Conservation (phyloP, 805 yeast species). For the Starmerella kuoi region DNA sequence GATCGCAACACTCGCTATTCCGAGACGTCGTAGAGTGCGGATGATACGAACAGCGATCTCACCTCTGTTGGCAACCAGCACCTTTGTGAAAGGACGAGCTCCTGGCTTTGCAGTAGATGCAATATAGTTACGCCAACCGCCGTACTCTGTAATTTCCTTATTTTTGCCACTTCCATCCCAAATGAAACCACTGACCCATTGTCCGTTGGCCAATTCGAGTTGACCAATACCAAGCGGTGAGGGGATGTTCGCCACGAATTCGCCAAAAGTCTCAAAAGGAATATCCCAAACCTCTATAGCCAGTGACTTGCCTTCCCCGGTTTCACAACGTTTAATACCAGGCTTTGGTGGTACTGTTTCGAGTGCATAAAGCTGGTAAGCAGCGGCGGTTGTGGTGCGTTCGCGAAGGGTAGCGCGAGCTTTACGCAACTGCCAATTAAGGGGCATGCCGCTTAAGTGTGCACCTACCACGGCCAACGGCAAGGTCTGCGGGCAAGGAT, state of each 20-base stretch:
- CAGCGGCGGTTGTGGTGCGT: slow-evolving; percentile 54
- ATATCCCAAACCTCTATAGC: slow-evolving; percentile 73
- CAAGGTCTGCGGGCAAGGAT: slow-evolving; percentile 33
- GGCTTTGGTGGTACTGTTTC: slow-evolving; percentile 75
- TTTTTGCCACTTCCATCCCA: slow-evolving; percentile 74
- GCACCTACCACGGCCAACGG: slow-evolving; percentile 94
- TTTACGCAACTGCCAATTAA: slow-evolving; percentile 87
- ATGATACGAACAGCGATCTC: slow-evolving; percentile 94
- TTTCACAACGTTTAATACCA: slow-evolving; percentile 60
- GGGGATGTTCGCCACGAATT: slow-evolving; percentile 78
- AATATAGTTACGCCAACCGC: slow-evolving; percentile 72
- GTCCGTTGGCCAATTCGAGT: slow-evolving; percentile 68
- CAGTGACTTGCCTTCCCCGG: slow-evolving; percentile 33
- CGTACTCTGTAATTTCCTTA: slow-evolving; percentile 67
- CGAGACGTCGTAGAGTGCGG: slow-evolving; percentile 68
- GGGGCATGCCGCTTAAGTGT: slow-evolving; percentile 74
- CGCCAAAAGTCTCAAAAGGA: slow-evolving; percentile 67
- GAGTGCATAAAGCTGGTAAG: slow-evolving; percentile 69
- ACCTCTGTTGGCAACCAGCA: slow-evolving; percentile 94
- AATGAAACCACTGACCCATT: slow-evolving; percentile 82
- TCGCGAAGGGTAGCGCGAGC: slow-evolving; percentile 62
- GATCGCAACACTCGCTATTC: slow-evolving; percentile 70
- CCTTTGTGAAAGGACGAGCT: slow-evolving; percentile 60
- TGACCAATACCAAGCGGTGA: slow-evolving; percentile 93
- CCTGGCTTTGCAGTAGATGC: slow-evolving; percentile 28